These are phyloP conservation scores for Anthracocystis panici-leucophaei DNA, from an alignment of 1,284 basidiomycete genomes.

Conservation along the genomic window DNA sequence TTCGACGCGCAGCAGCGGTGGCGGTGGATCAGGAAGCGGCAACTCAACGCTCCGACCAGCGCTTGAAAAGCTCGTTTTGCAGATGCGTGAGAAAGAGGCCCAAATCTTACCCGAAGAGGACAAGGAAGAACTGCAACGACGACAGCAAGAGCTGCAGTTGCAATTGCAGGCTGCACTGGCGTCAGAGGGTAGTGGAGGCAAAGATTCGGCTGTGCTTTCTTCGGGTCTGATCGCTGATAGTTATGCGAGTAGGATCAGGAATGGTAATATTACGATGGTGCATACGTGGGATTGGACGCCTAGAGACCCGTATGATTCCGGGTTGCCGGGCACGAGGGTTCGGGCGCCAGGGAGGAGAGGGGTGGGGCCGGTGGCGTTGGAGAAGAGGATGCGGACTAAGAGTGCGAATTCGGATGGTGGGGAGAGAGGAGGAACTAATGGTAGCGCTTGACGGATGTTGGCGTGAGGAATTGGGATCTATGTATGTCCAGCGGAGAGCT, in stretches of 20 bases:
- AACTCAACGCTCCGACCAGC: conserved; percentile 57
- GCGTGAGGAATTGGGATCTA: neutral
- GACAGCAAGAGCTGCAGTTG: conserved; percentile 53
- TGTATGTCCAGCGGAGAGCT: neutral
- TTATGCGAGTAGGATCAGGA: conserved; percentile 48
- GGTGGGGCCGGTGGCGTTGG: conserved; percentile 34
- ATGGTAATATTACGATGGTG: conserved; percentile 60
- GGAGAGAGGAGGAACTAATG: conserved; percentile 12
- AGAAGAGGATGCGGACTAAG: conserved; percentile 33
- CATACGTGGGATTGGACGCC: conserved; percentile 62
- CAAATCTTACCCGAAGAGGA: conserved; percentile 43
- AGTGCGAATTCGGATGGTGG: conserved; percentile 18
- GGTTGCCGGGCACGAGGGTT: conserved; percentile 45
- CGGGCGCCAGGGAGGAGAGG: conserved; percentile 24
- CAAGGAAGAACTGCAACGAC: conserved; percentile 46
- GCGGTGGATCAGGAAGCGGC: conserved; percentile 57
- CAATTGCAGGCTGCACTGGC: conserved; percentile 51
- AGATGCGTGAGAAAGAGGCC: conserved; percentile 48
- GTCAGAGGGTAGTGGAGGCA: conserved; percentile 36
- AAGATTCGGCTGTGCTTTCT: conserved; percentile 31
- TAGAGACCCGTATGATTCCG: conserved; percentile 46
- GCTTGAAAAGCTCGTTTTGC: conserved; percentile 51
- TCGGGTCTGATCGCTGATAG: conserved; percentile 49
- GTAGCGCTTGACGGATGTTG: neutral
- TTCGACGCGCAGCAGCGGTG: conserved; percentile 47